Percentiles rank a stretch among this genome's conserved stretches.
Conservation (phyloP, 371 early-diverging fungal species). For the Encephalitozoon intestinalis region DNA sequence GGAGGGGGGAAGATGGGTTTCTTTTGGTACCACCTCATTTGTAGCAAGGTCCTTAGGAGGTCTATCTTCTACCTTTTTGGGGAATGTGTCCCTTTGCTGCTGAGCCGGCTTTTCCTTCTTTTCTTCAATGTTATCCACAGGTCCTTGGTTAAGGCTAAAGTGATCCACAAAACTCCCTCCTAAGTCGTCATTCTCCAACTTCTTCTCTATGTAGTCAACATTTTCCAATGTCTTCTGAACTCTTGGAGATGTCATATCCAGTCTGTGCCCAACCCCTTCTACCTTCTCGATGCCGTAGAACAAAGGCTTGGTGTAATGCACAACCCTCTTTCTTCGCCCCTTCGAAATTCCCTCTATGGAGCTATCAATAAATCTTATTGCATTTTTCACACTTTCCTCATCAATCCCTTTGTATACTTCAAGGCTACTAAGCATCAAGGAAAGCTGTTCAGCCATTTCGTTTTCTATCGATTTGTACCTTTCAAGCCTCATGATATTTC, state of each 20-base stretch:
- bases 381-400: background rate
- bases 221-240: background rate
- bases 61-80: background rate
- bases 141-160: background rate
- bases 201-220: background rate
- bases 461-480: background rate
- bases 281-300: background rate
- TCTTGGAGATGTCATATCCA: background rate
- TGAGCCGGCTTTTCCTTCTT: background rate
- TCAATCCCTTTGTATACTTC: background rate
- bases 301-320: background rate
- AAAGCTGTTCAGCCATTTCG: constrained; percentile 5
- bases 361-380: constrained; percentile 15
- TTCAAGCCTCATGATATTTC: constrained; percentile 10
- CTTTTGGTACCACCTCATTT: background rate
- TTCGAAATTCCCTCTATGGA: background rate
- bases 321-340: background rate
- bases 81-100: background rate
- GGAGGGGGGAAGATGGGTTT: too few species aligned
- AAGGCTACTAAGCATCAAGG: background rate
- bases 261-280: background rate
- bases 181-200: background rate
- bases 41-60: background rate
- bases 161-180: background rate
- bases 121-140: background rate